A percentile compares a stretch with the other conserved stretches of the same genome.
These are phyloP conservation scores for Gracilariopsis chorda DNA, from an alignment of 23 red algal species.

Conservation along the genomic window DNA sequence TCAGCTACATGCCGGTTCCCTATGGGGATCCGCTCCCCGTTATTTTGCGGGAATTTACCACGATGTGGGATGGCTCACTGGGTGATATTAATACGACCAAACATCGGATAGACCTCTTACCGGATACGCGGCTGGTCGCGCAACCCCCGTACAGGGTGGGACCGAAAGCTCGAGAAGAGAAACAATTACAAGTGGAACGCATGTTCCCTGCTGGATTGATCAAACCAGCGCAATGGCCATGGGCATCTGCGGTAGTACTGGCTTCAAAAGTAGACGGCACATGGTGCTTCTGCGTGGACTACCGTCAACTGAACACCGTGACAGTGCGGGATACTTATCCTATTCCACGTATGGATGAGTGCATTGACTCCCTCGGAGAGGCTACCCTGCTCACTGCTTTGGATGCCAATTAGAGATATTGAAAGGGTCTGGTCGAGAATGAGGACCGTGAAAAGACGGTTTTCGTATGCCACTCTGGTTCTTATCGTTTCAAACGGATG, in stretches of 20 bases:
- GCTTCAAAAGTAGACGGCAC: background rate
- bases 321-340: background rate
- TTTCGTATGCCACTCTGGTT: background rate
- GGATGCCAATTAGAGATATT: background rate
- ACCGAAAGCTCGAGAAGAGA: background rate
- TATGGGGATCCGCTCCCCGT: too few species aligned
- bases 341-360: constrained; percentile 20
- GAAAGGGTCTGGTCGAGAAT: background rate
- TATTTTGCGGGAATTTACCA: too few species aligned
- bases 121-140: background rate
- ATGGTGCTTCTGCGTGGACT: background rate
- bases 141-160: background rate
- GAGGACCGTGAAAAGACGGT: background rate
- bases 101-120: background rate
- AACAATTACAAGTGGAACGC: background rate
- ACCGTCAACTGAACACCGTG: background rate
- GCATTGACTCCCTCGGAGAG: background rate
- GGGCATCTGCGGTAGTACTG: background rate
- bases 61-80: too few species aligned
- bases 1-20: too few species aligned
- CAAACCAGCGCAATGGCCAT: background rate
- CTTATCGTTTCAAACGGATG: background rate
- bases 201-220: background rate
- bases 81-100: background rate
- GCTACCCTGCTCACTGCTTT: background rate